Base-by-base conservation (phyloP, 441 rosid genomes). In the Arabidopsis lyrata region DNA sequence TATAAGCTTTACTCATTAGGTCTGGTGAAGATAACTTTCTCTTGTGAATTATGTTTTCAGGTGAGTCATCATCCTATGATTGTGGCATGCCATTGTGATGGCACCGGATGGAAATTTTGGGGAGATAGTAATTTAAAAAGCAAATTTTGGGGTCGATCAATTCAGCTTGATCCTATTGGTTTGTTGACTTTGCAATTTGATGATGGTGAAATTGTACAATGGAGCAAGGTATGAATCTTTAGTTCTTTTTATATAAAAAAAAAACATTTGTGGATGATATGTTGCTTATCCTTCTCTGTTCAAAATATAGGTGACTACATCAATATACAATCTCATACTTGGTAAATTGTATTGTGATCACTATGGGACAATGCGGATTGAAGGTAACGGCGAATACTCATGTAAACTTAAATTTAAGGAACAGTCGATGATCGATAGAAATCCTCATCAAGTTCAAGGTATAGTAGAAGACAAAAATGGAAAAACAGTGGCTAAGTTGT, bases 401-500 rank as follows among this genome's bases (percentile, higher is more conserved):
- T 87, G 91, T 64, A 83, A 81, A 66, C 81, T 87, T 31, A 87
- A 87, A 67, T 87, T 87, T 78, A 87, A 87, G 80, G 91, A 87
- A 76, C 91, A 87, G 60, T 87, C 89, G 12, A 85, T 87, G 15
- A 83, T 87, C 24, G 91, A 87, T 47, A 76, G 91, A 64, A 87
- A 84, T 77, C 91, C 91, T 34, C 91, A 85, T 73, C 91, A 87
- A 86, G 91, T 87, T 63, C 89, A 87, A 16, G 91, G 91, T 70
- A 47, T 81, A 18, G 83, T 87, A 34, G 84, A 83, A 73, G 91
- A 87, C 71, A 82, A 73, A 49, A 82, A 63, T 27, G 89, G 91
- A 24, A 84, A 84, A 74, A 82, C 84, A 6, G 86, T 73, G 18
- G 91, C 89, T 10, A 87, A 83, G 6, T 48, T 87, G 68, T 82